Conservation (phyloP, 73 alveolate genomes). For the Breviolum minutum region DNA sequence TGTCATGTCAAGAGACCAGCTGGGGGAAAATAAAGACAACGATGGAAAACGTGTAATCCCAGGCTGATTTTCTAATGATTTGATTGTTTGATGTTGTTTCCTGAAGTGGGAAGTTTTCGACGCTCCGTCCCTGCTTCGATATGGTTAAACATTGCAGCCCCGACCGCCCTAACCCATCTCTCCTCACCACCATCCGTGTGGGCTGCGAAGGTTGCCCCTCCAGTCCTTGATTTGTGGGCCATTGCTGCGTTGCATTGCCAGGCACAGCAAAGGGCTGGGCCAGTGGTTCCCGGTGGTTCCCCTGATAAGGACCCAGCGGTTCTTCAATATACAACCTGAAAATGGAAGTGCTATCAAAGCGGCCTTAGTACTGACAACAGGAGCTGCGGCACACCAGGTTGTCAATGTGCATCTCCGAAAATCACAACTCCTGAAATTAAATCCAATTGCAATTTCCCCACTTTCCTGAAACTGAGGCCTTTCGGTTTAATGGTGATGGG, state of each 20-base stretch:
- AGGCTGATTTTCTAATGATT: neutral
- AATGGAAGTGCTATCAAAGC: conserved; percentile 67
- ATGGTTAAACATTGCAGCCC: neutral
- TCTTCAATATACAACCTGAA: conserved; percentile 90
- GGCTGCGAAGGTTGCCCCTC: conserved; percentile 77
- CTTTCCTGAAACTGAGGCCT: neutral
- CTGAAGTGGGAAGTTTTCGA: too few relatives aligned
- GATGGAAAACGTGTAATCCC: neutral
- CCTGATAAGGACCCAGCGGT: conserved; percentile 40
- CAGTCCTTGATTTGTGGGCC: conserved; percentile 21
- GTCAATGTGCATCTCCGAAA: neutral
- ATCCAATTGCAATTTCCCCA: neutral
- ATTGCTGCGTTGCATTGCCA: neutral
- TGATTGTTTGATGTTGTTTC: too few relatives aligned
- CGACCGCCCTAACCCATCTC: neutral
- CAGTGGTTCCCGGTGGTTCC: too few relatives aligned
- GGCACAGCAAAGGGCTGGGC: neutral
- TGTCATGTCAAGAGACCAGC: neutral
- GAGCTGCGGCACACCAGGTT: neutral
- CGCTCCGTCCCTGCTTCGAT: neutral
- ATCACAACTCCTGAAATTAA: neutral
- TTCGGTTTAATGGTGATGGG: conserved; percentile 61
- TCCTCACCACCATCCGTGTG: conserved; percentile 94
- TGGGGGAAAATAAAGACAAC: neutral
- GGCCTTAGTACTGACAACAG: conserved; percentile 8